Percentiles rank a stretch among this genome's conserved stretches.
Evolutionary conservation across 2,329 filamentous ascomycete species (phyloP).

Genomic region (Cladosporium sp.): DNA sequence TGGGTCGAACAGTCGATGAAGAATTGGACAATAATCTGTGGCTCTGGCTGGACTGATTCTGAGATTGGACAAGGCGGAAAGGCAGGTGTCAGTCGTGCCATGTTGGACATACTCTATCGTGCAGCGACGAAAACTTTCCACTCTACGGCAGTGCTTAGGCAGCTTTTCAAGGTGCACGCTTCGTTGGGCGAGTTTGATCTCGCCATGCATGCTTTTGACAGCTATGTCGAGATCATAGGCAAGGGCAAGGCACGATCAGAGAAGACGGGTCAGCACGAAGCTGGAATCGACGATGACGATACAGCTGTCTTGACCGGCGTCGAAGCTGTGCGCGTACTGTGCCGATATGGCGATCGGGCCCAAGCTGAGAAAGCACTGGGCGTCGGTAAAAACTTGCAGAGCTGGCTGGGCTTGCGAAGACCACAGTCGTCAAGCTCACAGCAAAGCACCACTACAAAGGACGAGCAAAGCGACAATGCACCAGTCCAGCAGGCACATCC

Average conservation of each 20-base stretch:
- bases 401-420: slow-evolving; percentile 63
- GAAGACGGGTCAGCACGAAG: slow-evolving; percentile 65
- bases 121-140: slow-evolving; percentile 93
- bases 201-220: slow-evolving; percentile 84
- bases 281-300: slow-evolving; percentile 71
- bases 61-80: slow-evolving; percentile 80
- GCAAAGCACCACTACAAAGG: slow-evolving; percentile 14
- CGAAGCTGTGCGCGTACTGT: slow-evolving; percentile 74
- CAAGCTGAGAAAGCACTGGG: slow-evolving; percentile 75
- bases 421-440: slow-evolving; percentile 21
- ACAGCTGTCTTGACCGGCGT: slow-evolving; percentile 72
- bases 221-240: slow-evolving; percentile 82
- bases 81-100: slow-evolving; percentile 65
- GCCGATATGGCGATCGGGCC: slow-evolving; percentile 69
- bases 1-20: slow-evolving; percentile 75
- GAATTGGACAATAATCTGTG: slow-evolving; percentile 82
- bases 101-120: slow-evolving; percentile 81
- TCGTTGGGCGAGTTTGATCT: slow-evolving; percentile 87
- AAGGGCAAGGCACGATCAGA: slow-evolving; percentile 78
- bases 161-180: slow-evolving; percentile 83
- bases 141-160: slow-evolving; percentile 79
- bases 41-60: slow-evolving; percentile 71
- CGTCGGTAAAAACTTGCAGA: slow-evolving; percentile 66
- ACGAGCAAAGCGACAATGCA: slow-evolving; percentile 22
- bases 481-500: slow-evolving; percentile 14